Percentiles rank a stretch among this genome's conserved stretches.
These are phyloP conservation scores for Tricholoma terreum DNA, from an alignment of 768 basidiomycete species.

Conservation along the genomic window DNA sequence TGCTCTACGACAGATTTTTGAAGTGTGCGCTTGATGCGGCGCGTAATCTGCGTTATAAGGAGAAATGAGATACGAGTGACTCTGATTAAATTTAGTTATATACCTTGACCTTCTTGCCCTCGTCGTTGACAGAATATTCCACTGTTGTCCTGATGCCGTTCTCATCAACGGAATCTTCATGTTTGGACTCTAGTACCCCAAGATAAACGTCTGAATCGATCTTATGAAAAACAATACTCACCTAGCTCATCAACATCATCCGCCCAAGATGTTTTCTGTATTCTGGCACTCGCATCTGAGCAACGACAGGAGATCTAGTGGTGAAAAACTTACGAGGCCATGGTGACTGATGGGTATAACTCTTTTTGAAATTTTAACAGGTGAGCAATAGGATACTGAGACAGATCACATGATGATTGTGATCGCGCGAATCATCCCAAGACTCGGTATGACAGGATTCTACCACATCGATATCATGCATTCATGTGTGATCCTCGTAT, in stretches of 20 bases:
- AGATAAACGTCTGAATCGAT: background rate
- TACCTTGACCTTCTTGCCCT: slow-evolving; percentile 94
- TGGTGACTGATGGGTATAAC: no score
- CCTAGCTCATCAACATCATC: slow-evolving; percentile 83
- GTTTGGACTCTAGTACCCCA: slow-evolving; percentile 42
- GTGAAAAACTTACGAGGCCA: background rate
- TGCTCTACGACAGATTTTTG: slow-evolving; percentile 95
- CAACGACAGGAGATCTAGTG: background rate
- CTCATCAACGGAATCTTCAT: slow-evolving; percentile 74
- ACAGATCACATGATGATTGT: no score
- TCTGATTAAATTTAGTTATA: slow-evolving; percentile 10
- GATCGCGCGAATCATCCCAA: no score
- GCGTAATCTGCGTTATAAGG: slow-evolving; percentile 59
- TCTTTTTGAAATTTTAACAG: no score
- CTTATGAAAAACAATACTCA: slow-evolving; percentile 14
- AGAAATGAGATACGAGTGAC: background rate
- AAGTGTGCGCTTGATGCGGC: slow-evolving; percentile 79
- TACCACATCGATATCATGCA: no score
- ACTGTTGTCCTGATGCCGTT: slow-evolving; percentile 85
- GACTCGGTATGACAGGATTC: no score
- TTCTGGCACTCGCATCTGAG: slow-evolving; percentile 21
- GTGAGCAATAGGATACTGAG: no score
- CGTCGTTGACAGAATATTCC: slow-evolving; percentile 83
- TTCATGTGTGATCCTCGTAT: no score
- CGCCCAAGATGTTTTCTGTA: slow-evolving; percentile 79